phyloP scores from a whole-genome alignment of 176 grass and related monocot species.

The Zizania latifolia region DNA sequence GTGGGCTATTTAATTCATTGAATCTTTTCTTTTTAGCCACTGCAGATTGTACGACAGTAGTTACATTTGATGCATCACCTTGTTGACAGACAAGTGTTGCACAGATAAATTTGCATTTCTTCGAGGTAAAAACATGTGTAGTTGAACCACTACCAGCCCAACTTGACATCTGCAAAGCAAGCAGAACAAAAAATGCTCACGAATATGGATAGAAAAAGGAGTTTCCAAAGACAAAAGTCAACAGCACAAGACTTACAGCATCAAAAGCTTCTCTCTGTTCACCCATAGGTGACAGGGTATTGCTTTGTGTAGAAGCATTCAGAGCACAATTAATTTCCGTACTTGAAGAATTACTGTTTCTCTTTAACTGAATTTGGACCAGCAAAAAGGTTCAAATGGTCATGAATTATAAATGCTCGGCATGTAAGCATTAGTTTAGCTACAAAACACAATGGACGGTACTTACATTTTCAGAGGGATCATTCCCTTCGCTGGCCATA shows the following conservation, averaged over 20 bases:
- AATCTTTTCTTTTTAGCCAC: conserved; percentile 28
- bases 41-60: conserved; percentile 16
- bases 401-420: background rate
- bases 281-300: background rate
- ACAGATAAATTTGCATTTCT: conserved; percentile 38
- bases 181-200: conserved; percentile 5
- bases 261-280: conserved; percentile 9
- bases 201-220: conserved; percentile 4
- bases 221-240: background rate
- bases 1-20: background rate
- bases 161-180: conserved; percentile 26
- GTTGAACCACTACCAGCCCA: background rate
- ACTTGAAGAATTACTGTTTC: background rate
- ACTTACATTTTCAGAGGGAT: conserved; percentile 23
- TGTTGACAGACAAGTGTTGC: background rate
- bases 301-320: background rate
- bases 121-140: conserved; percentile 15
- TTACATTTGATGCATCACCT: conserved; percentile 18
- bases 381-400: background rate
- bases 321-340: conserved; percentile 37
- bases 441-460: background rate
- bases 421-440: conserved; percentile 11
- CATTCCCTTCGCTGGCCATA: too few species aligned
- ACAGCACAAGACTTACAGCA: background rate
- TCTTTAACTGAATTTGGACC: conserved; percentile 21